These are phyloP conservation scores for Penicillium herquei DNA, from an alignment of 495 filamentous ascomycete genomes.

Conservation along the genomic window DNA sequence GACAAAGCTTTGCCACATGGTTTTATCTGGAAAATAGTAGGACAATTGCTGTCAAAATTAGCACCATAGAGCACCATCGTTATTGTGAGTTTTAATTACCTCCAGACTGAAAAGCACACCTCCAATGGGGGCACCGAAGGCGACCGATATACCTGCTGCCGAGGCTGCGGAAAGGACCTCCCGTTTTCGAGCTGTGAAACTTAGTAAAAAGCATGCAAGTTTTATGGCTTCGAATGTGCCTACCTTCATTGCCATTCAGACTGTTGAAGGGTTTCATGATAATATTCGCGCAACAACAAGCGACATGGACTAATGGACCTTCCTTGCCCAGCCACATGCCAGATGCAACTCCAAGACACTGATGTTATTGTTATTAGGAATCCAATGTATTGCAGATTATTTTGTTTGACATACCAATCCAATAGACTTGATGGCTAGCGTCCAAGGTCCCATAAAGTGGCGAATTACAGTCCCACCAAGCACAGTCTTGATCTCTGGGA, in stretches of 20 bases:
- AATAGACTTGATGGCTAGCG: conserved; percentile 84
- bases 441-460: conserved; percentile 91
- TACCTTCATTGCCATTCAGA: conserved; percentile 87
- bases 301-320: conserved; percentile 94
- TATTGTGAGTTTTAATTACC: conserved; percentile 36
- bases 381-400: conserved; percentile 4
- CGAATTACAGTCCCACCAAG: conserved; percentile 93
- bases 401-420: conserved; percentile 64
- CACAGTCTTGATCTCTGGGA: conserved; percentile 97
- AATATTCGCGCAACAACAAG: conserved; percentile 94
- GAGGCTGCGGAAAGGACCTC: conserved; percentile 94
- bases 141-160: conserved; percentile 92
- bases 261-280: conserved; percentile 87
- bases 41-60: conserved; percentile 66
- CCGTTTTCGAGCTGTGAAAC: conserved; percentile 75
- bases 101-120: conserved; percentile 92
- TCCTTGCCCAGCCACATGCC: conserved; percentile 99
- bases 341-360: conserved; percentile 89
- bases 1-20: conserved; percentile 99
- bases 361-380: background rate
- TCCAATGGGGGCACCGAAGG: conserved; percentile 95
- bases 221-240: conserved; percentile 6
- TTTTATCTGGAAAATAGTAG: conserved; percentile 98
- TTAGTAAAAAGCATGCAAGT: conserved; percentile 1
- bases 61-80: background rate